These are phyloP conservation scores for Tulasnella sp. DNA, from an alignment of 768 basidiomycete genomes.

Conservation along the genomic window DNA sequence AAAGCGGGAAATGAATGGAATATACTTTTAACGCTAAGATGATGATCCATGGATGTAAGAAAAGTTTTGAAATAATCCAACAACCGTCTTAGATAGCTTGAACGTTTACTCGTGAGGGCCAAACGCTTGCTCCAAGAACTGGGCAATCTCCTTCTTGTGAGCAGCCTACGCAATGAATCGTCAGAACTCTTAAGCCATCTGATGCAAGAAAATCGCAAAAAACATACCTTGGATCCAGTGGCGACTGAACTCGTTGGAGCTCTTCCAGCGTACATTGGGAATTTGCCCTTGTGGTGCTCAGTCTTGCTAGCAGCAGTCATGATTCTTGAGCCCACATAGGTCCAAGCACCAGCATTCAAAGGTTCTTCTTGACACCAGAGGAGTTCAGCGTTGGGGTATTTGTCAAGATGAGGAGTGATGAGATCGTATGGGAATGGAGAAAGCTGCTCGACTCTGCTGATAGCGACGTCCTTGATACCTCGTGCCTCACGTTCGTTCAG, in stretches of 20 bases:
- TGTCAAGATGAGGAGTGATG: constrained; percentile 84
- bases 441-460: constrained; percentile 87
- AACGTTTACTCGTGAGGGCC: constrained; percentile 10
- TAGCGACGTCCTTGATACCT: constrained; percentile 85
- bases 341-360: constrained; percentile 95
- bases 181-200: neutral
- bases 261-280: constrained; percentile 83
- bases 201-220: neutral
- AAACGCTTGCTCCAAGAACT: constrained; percentile 39
- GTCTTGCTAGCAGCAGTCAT: constrained; percentile 88
- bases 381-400: constrained; percentile 88
- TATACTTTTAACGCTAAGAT: too few species aligned
- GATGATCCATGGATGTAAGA: too few species aligned
- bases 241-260: constrained; percentile 86
- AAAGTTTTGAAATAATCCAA: too few species aligned
- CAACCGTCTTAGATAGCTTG: too few species aligned
- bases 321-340: constrained; percentile 85
- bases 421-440: constrained; percentile 97
- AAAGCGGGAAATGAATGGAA: too few species aligned
- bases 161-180: constrained; percentile 35
- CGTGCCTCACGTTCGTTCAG: constrained; percentile 81
- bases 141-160: constrained; percentile 85
- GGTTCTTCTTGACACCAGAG: constrained; percentile 98
- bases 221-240: constrained; percentile 72
- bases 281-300: constrained; percentile 80